Percentiles rank a stretch among this genome's conserved stretches.
These are phyloP conservation scores for Acmispon strigosus DNA, from an alignment of 306 rosid species.

Conservation along the genomic window DNA sequence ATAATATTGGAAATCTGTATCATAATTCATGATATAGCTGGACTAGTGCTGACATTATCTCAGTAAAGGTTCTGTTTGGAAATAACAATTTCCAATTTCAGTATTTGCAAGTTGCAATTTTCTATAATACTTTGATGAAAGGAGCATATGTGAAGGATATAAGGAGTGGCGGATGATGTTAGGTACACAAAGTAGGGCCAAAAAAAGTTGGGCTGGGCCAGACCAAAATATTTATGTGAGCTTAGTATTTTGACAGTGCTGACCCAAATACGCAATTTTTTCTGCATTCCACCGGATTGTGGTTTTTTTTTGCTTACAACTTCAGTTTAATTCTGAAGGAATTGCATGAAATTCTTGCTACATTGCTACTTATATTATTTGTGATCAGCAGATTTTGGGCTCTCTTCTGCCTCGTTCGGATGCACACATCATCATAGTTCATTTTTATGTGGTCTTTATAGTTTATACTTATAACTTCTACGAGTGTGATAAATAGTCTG, in stretches of 20 bases:
- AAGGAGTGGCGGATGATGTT: not conserved
- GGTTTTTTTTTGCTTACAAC: no score
- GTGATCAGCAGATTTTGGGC: not conserved
- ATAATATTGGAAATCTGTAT: not conserved
- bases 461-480: not conserved
- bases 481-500: not conserved
- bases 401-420: not conserved
- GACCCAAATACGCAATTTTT: not conserved
- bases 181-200: not conserved
- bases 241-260: not conserved
- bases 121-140: not conserved
- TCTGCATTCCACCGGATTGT: not conserved
- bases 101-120: not conserved
- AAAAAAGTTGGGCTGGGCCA: not conserved
- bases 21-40: not conserved
- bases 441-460: not conserved
- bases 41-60: not conserved
- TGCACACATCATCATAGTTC: not conserved
- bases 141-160: not conserved
- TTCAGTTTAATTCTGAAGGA: not conserved
- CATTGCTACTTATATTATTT: not conserved
- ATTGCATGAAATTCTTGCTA: not conserved
- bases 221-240: not conserved
- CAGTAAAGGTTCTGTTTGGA: not conserved
- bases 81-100: not conserved